Conservation (phyloP, 306 rosid genomes). For the Casuarina cunninghamiana region DNA sequence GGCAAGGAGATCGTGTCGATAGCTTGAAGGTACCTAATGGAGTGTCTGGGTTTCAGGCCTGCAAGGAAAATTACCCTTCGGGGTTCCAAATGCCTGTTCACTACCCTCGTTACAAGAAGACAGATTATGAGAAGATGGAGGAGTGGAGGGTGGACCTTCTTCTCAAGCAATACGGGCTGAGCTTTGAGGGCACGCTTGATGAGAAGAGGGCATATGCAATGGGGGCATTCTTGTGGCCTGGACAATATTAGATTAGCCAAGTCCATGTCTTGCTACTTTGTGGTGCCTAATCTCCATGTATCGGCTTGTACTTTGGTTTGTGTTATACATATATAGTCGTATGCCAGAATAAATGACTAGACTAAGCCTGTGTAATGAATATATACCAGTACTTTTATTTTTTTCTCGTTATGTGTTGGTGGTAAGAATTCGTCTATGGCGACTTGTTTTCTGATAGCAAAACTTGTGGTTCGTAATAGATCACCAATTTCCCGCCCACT, state of each 20-base stretch:
- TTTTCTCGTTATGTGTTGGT: not conserved
- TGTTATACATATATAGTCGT: not conserved
- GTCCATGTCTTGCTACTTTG: not conserved
- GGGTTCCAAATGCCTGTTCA: slow-evolving; percentile 81
- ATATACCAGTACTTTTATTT: not conserved
- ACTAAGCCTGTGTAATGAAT: not conserved
- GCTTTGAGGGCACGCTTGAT: slow-evolving; percentile 41
- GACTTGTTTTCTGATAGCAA: too few relatives aligned
- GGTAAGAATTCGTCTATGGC: not conserved
- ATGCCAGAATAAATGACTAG: not conserved
- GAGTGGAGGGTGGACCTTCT: slow-evolving; percentile 73
- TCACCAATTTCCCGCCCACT: too few relatives aligned
- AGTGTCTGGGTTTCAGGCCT: not conserved
- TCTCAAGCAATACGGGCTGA: slow-evolving; percentile 64
- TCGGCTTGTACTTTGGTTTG: not conserved
- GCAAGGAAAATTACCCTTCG: slow-evolving; percentile 12
- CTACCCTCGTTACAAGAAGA: slow-evolving; percentile 65
- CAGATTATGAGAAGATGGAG: slow-evolving; percentile 73
- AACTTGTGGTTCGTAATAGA: too few relatives aligned
- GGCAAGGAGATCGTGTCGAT: slow-evolving; percentile 8
- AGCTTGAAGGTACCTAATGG: slow-evolving; percentile 13
- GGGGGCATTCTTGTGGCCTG: slow-evolving; percentile 78
- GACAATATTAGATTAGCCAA: slow-evolving; percentile 36
- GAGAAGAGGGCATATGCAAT: slow-evolving; percentile 67
- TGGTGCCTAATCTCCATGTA: not conserved